Evolutionary conservation across 768 basidiomycete genomes (phyloP), one percentile per base, ranked within the genome.

Genomic region (Pulveroboletus sp.): DNA sequence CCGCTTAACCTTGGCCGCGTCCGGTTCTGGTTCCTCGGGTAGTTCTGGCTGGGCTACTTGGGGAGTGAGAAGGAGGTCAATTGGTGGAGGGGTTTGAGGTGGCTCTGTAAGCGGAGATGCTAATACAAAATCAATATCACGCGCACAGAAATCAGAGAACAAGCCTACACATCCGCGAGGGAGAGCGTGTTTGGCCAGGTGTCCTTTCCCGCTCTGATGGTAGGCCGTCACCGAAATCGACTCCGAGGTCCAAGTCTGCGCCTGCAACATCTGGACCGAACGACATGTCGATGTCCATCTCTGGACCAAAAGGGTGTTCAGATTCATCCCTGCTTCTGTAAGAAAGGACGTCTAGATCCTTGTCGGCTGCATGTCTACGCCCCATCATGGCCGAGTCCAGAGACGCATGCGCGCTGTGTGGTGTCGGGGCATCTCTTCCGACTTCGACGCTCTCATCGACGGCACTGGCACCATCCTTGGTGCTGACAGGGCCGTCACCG

Each of bases 101-200:
- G 80, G 75, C 48, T 88, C 85, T 24, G 82, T 83, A 36, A 88
- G 76, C 11, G 85, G 90, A 10, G 90, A 90, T 5, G 87, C 88
- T 90, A 50, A 25, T 40, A 53, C 24, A 19, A 47, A 41, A 37
- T 61, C 37, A 56, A 39, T 10, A 34, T 43, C 36, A 49, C n/a
- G 16, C 4, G 40, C 40, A 14, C n/a, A 47, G 23, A 43, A 19
- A 45, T 9, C 34, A 29, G 38, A 21, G 33, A 47, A 11, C 16
- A 39, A 16, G 69, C 82, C 62, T 63, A 90, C 86, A 86, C 55
- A 78, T 85, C 66, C 93, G 76, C 34, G 89, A 86, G 34, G 71
- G 74, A 32, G 77, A 76, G 31, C 78, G 75, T 0, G 79, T 80
- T 62, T 84, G 76, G 14, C 74, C 83, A 3, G 81, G 81, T 4